Evolutionary conservation across 2,329 filamentous ascomycete species (phyloP), one percentile per base, ranked within the genome.

Genomic region (Metarhizium sp.): DNA sequence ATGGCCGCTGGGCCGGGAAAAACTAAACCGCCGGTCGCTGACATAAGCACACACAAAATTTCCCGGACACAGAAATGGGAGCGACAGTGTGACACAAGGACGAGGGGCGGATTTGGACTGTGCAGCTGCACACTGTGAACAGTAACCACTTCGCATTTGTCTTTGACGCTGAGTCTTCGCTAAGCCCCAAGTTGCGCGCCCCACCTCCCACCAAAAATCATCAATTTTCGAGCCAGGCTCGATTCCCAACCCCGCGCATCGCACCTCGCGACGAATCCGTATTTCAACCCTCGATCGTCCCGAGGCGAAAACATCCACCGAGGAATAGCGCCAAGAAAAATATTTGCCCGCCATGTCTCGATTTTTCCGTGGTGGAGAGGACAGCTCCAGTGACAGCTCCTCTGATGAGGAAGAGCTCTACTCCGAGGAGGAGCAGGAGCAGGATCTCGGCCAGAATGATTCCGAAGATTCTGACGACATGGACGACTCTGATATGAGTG

Each of bases 401-500:
- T 95, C 90, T 68, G 92, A 96, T 66, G 92, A 97, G 80, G 92
- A 97, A 78, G 87, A 92, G 75, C 86, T 96, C 75, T 95, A 95
- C 84, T 84, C 81, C 64, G 68, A 70, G 61, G 69, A 71, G 63
- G 71, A 71, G 63, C 65, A 73, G 59, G 70, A 71, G 64, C 64
- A 75, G 61, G 75, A 85, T 61, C 16, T 60, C 46, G 53, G 60
- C 29, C 56, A 63, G 50, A 54, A 59, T 50, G 54, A 60, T 46
- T 63, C 58, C 32, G 74, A 84, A 65, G 65, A 67, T 55, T 67
- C 64, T 53, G 64, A 71, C 60, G 74, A 75, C 34, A 60, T 61
- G 55, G 73, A 77, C 49, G 76, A 75, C 50, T 76, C 81, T 58
- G 75, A 78, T 52, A 78, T 78, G 34, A 76, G 78, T 53, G 78